A percentile compares a stretch with the other conserved stretches of the same genome.
These are phyloP conservation scores for Ceratocystis cubensis DNA, from an alignment of 2,329 filamentous ascomycete species.

Conservation along the genomic window DNA sequence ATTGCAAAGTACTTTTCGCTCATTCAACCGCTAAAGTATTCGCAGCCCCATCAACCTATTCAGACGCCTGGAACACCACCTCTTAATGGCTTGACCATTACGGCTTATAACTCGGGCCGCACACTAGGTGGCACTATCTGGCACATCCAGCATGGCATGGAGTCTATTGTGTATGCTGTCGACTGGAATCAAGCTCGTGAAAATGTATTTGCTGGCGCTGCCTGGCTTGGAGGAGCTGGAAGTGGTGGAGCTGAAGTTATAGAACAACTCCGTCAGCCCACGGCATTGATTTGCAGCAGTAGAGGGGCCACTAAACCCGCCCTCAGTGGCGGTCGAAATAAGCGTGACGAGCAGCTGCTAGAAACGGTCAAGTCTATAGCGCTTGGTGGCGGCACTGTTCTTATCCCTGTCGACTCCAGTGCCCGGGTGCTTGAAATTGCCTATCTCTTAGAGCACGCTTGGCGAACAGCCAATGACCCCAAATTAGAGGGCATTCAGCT, in stretches of 20 bases:
- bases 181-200: constrained; percentile 98
- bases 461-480: constrained; percentile 55
- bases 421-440: constrained; percentile 86
- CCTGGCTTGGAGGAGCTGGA: constrained; percentile 77
- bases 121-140: constrained; percentile 95
- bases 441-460: constrained; percentile 84
- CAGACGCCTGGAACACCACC: constrained; percentile 79
- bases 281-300: constrained; percentile 84
- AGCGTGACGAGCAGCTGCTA: constrained; percentile 73
- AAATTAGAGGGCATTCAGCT: constrained; percentile 46
- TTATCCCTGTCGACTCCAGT: constrained; percentile 90
- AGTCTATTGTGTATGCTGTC: constrained; percentile 93
- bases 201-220: constrained; percentile 84
- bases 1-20: constrained; percentile 85
- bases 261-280: constrained; percentile 84
- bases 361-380: constrained; percentile 71
- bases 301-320: constrained; percentile 61
- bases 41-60: constrained; percentile 82
- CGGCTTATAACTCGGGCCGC: constrained; percentile 91
- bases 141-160: constrained; percentile 93
- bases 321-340: constrained; percentile 59
- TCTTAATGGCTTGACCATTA: constrained; percentile 82
- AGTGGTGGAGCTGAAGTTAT: constrained; percentile 79
- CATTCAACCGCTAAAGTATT: constrained; percentile 90
- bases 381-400: constrained; percentile 70